Percentiles rank a stretch among this genome's conserved stretches.
These are phyloP conservation scores for Knufia fluminis DNA, from an alignment of 2,329 filamentous ascomycete genomes.

Conservation along the genomic window DNA sequence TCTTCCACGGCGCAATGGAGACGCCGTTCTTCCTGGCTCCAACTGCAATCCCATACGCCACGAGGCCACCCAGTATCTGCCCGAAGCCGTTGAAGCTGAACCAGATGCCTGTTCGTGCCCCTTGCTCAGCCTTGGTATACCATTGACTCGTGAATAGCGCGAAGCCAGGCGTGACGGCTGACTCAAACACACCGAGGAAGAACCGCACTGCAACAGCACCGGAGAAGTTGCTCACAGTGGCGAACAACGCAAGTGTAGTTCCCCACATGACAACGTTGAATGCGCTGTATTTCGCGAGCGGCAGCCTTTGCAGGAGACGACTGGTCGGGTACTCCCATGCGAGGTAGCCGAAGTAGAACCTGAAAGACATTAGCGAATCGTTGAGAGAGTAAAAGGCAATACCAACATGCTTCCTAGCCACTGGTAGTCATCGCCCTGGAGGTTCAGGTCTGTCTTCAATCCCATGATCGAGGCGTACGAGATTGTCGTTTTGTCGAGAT, in stretches of 20 bases:
- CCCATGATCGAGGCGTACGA: conserved; percentile 49
- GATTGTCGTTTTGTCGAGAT: conserved; percentile 44
- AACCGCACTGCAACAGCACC: conserved; percentile 57
- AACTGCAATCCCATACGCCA: conserved; percentile 55
- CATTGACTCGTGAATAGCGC: conserved; percentile 60
- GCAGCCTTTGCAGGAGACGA: conserved; percentile 53
- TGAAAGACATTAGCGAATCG: no score
- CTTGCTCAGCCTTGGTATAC: conserved; percentile 64
- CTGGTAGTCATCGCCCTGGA: conserved; percentile 39
- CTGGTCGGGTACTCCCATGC: conserved; percentile 60
- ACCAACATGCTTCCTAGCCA: conserved; percentile 45
- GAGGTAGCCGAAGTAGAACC: conserved; percentile 39
- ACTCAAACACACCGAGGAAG: conserved; percentile 59
- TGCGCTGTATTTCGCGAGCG: conserved; percentile 57
- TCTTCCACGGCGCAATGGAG: conserved; percentile 55
- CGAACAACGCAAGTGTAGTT: conserved; percentile 51
- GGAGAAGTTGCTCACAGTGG: conserved; percentile 50
- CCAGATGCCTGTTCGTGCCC: conserved; percentile 55
- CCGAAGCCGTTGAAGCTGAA: conserved; percentile 59
- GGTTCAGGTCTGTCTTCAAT: conserved; percentile 37
- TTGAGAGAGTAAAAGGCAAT: no score
- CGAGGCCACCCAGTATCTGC: conserved; percentile 53
- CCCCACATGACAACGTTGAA: conserved; percentile 59
- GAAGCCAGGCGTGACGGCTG: conserved; percentile 60
- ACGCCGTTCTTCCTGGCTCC: conserved; percentile 48